Percentiles rank a stretch among this genome's conserved stretches.
These are phyloP conservation scores for Stylosanthes scabra DNA, from an alignment of 331 rosid species.

Conservation along the genomic window DNA sequence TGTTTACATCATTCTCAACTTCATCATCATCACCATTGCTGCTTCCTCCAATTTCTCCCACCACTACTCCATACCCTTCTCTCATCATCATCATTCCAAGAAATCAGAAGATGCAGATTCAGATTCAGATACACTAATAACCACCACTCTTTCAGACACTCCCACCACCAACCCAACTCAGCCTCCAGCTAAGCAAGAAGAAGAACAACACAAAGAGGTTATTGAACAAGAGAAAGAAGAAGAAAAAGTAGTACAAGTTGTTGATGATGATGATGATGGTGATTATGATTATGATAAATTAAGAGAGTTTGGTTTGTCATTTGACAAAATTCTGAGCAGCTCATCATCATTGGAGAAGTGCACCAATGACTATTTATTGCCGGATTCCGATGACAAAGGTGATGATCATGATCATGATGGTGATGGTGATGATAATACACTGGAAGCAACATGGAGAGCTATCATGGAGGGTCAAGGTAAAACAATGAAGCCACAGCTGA, in stretches of 20 bases:
- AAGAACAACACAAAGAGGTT: neutral
- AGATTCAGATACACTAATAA: neutral
- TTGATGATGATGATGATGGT: neutral
- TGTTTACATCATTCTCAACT: constrained; percentile 67
- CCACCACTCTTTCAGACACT: constrained; percentile 17
- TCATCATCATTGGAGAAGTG: constrained; percentile 20
- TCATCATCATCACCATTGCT: constrained; percentile 78
- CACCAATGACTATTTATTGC: constrained; percentile 33
- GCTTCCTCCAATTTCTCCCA: constrained; percentile 59
- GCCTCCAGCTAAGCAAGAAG: too few species aligned
- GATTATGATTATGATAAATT: constrained; percentile 1
- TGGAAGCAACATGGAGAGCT: constrained; percentile 78
- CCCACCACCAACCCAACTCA: neutral
- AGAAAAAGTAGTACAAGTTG: constrained; percentile 1
- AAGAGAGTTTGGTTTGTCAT: constrained; percentile 25
- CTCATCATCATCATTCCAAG: constrained; percentile 20
- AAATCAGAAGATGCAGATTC: neutral
- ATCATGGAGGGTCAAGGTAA: constrained; percentile 73
- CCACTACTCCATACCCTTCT: constrained; percentile 31
- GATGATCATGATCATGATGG: neutral
- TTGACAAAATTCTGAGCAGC: constrained; percentile 23
- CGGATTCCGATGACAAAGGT: constrained; percentile 38
- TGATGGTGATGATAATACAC: constrained; percentile 37
- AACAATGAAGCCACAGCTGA: constrained; percentile 45
- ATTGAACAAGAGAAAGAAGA: neutral